Percentiles rank a stretch among this genome's conserved stretches.
phyloP scores from a whole-genome alignment of 768 basidiomycete genomes.

The Roridomyces roridus region DNA sequence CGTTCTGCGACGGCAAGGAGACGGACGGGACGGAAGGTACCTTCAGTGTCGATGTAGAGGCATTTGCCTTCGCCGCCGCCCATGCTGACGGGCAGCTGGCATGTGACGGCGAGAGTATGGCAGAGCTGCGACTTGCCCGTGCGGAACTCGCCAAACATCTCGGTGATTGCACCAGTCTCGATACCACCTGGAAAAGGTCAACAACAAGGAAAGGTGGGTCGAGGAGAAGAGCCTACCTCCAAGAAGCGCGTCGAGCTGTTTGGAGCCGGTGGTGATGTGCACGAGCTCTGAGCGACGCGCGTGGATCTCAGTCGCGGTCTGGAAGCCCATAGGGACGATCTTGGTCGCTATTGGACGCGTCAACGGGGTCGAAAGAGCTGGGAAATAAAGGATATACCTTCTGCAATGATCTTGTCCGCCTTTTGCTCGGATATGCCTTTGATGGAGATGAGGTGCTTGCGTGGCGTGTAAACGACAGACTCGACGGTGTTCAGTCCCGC shows the following conservation, averaged over 20 bases:
- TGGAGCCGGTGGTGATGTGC: conserved; percentile 95
- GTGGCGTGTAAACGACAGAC: conserved; percentile 94
- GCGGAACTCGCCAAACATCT: conserved; percentile 97
- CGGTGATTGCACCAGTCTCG: conserved; percentile 98
- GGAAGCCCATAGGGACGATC: conserved; percentile 96
- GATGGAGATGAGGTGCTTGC: conserved; percentile 88
- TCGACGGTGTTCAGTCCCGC: conserved; percentile 95
- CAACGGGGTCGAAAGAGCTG: conserved; percentile 1
- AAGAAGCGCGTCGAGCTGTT: conserved; percentile 92
- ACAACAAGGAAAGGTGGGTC: conserved; percentile 9
- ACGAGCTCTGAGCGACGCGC: conserved; percentile 94
- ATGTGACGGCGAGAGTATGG: conserved; percentile 97
- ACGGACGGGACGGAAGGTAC: conserved; percentile 96
- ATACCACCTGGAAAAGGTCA: conserved; percentile 73
- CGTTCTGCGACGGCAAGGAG: conserved; percentile 94
- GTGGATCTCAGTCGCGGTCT: conserved; percentile 97
- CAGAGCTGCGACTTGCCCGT: conserved; percentile 99
- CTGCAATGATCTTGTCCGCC: conserved; percentile 93
- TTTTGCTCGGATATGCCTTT: conserved; percentile 98
- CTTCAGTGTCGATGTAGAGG: conserved; percentile 98
- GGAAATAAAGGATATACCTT: conserved; percentile 68
- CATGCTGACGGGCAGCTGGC: conserved; percentile 96
- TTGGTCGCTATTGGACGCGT: conserved; percentile 46
- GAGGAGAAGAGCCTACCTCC: conserved; percentile 65
- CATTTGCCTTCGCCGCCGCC: conserved; percentile 99